Base-by-base conservation (phyloP, 495 filamentous ascomycete genomes). In the Tuber borchii region DNA sequence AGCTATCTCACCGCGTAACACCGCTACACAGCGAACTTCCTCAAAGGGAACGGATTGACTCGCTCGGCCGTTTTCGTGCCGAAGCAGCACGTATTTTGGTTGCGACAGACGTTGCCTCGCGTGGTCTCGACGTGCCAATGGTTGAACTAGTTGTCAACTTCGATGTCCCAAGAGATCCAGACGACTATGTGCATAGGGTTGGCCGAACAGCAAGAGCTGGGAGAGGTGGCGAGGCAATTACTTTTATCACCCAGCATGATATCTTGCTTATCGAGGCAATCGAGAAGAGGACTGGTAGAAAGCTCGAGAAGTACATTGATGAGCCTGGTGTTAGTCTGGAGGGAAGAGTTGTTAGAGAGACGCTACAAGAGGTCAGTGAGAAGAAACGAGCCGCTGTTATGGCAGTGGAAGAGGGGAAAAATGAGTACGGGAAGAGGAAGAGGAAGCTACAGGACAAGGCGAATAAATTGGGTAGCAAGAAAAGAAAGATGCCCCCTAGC, bases 181-280 rank as follows among this genome's bases (percentile, higher is more conserved):
- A 97, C 83, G 96, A 97, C 83, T 99, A 98, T 80, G 93, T 99
- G 76, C 95, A 99, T 84, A 91, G 95, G 34, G 94, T 97, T 73
- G 95, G 95, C 81, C 91, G 95, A 81, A 99, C 95, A 17, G 95
- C 96, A 12, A 89, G 95, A 87, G 95, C 95, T 10, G 95, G 96
- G 0, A 87, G 92, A 68, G 85, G 84, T 40, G 95, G 95, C 82
- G 90, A 93, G 74, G 90, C 91, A 3, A 90, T 97, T 22, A 97
- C 93, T 20, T 88, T 99, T 75, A 90, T 99, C 3, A 95, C 94
- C 39, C 95, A 97, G 87, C 86, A 94, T 75, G 95, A 98, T 83
- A 93, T 97, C 2, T 88, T 91, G 78, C 87, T 97, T 9, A 88
- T 98, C 26, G 86, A 94, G 70, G 92, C 92, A 10, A 97, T 98